These are phyloP conservation scores for Candida jianshihensis DNA, from an alignment of 805 yeast species.

Conservation along the genomic window DNA sequence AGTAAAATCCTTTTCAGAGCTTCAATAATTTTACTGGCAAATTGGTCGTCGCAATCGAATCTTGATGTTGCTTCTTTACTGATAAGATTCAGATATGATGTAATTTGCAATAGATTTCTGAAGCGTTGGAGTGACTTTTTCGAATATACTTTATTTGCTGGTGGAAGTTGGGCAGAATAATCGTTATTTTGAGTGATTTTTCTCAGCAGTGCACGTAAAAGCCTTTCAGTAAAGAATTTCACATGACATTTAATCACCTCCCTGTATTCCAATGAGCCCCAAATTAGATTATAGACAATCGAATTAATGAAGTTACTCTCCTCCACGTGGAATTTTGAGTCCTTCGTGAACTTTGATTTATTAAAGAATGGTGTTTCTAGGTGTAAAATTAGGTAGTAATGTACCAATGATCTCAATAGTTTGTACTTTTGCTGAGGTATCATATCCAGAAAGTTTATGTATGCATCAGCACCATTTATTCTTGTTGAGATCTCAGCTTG, in stretches of 20 bases:
- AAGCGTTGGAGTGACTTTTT: not conserved
- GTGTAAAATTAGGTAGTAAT: slow-evolving; percentile 6
- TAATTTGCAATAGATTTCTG: slow-evolving; percentile 2
- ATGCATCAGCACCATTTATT: slow-evolving; percentile 30
- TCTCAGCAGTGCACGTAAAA: slow-evolving; percentile 2
- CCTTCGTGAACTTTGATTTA: not conserved
- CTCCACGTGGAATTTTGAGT: not conserved
- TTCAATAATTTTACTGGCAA: slow-evolving; percentile 4
- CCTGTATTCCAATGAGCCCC: slow-evolving; percentile 3
- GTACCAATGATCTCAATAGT: slow-evolving; percentile 26
- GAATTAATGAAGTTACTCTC: slow-evolving; percentile 5
- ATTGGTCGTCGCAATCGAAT: slow-evolving; percentile 4
- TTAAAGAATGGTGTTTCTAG: slow-evolving; percentile 4
- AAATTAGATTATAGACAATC: slow-evolving; percentile 5
- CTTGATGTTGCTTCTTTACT: not conserved
- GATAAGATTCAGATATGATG: too few relatives aligned
- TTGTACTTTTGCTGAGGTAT: slow-evolving; percentile 32
- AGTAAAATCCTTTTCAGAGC: slow-evolving; percentile 8
- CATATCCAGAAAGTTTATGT: slow-evolving; percentile 25
- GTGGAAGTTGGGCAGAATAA: not conserved
- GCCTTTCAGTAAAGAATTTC: slow-evolving; percentile 6
- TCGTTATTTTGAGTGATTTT: not conserved
- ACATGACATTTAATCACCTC: slow-evolving; percentile 1
- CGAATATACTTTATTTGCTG: not conserved
- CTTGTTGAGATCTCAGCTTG: slow-evolving; percentile 57